Conservation (phyloP, 1,139 yeast genomes). For the Diutina catenulata region DNA sequence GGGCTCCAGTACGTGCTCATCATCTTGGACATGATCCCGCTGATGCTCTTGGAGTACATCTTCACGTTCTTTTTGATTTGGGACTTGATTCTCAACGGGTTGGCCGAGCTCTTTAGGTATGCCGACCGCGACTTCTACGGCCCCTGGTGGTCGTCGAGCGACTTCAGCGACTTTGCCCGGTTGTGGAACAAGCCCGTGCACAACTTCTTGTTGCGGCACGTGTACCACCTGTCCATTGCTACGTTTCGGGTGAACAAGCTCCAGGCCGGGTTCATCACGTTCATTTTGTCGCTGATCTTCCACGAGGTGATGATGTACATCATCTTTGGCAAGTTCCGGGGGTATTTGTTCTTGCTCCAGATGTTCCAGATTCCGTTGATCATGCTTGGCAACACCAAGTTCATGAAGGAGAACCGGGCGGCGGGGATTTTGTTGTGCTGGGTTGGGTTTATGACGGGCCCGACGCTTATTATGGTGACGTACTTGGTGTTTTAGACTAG, state of each 20-base stretch:
- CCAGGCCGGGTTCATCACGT: slow-evolving; percentile 71
- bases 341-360: slow-evolving; percentile 69
- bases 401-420: slow-evolving; percentile 40
- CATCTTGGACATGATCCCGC: slow-evolving; percentile 67
- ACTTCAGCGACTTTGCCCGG: slow-evolving; percentile 90
- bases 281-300: slow-evolving; percentile 65
- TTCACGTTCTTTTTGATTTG: slow-evolving; percentile 81
- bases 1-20: slow-evolving; percentile 39
- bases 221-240: slow-evolving; percentile 82
- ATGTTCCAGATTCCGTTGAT: slow-evolving; percentile 72
- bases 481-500: slow-evolving; percentile 62
- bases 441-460: slow-evolving; percentile 87
- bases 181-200: slow-evolving; percentile 97
- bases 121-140: slow-evolving; percentile 92
- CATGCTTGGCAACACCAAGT: slow-evolving; percentile 37
- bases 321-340: slow-evolving; percentile 67
- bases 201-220: slow-evolving; percentile 78
- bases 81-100: slow-evolving; percentile 82
- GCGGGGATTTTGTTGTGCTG: slow-evolving; percentile 81
- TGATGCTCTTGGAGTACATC: slow-evolving; percentile 62
- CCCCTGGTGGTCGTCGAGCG: slow-evolving; percentile 94
- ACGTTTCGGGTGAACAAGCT: slow-evolving; percentile 54
- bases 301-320: slow-evolving; percentile 93
- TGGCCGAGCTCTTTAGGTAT: slow-evolving; percentile 77
- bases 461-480: slow-evolving; percentile 76